phyloP scores from a whole-genome alignment of 148 eudicot genomes.

The Rhododendron mucronatum region DNA sequence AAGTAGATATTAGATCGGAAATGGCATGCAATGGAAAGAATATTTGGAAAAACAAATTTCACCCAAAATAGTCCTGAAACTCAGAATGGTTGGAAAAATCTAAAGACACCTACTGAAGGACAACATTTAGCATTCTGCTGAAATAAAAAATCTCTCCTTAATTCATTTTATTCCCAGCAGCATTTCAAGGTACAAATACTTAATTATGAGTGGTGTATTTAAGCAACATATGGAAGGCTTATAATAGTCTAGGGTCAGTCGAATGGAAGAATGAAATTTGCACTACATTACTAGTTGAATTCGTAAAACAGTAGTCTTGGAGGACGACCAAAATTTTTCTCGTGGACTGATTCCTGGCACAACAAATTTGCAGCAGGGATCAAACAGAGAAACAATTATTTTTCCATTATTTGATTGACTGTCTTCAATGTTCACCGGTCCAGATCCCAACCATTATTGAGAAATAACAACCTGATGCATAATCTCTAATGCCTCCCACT shows the following conservation, averaged over 20 bases:
- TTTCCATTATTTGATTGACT: not conserved
- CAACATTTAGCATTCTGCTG: not conserved
- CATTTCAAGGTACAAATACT: not conserved
- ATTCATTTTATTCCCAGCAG: not conserved
- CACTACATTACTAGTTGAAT: not conserved
- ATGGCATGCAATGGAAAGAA: not conserved
- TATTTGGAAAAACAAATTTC: not conserved
- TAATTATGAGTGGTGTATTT: not conserved
- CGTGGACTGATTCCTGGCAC: not conserved
- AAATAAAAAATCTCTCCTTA: not conserved
- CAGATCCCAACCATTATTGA: not conserved
- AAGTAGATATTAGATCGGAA: not conserved
- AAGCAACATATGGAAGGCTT: not conserved
- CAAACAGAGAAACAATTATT: not conserved
- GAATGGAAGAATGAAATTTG: not conserved
- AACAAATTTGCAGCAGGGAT: not conserved
- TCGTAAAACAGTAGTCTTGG: not conserved
- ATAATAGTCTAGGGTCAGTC: not conserved
- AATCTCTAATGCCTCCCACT: conserved; percentile 52
- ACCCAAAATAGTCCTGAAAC: not conserved
- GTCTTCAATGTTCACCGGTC: not conserved
- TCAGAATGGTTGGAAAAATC: not conserved
- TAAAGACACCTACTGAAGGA: not conserved
- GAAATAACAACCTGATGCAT: conserved; percentile 55
- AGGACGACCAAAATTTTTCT: not conserved